Percentiles rank a stretch among this genome's conserved stretches.
phyloP scores from a whole-genome alignment of 2,329 filamentous ascomycete genomes.

The Xylaria digitata region DNA sequence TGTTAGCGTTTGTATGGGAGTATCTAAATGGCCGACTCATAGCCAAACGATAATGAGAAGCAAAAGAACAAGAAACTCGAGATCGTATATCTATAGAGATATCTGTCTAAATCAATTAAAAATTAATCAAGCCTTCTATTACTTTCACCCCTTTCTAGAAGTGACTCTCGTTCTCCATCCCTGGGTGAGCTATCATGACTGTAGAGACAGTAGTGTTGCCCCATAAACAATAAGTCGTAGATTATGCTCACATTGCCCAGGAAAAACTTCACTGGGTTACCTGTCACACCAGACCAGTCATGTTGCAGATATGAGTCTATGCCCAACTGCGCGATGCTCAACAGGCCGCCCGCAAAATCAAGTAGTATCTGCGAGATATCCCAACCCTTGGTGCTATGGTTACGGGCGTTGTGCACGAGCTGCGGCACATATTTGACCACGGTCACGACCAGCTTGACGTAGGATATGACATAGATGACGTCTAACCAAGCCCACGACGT shows the following conservation, averaged over 20 bases:
- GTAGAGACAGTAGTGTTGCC: constrained; percentile 90
- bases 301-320: constrained; percentile 86
- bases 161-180: constrained; percentile 51
- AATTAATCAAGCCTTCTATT: constrained; percentile 50
- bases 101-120: too few relatives aligned
- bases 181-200: constrained; percentile 47
- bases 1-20: background rate
- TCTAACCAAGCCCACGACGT: constrained; percentile 71
- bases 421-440: constrained; percentile 94
- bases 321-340: constrained; percentile 83
- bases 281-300: constrained; percentile 91
- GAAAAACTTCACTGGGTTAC: constrained; percentile 90
- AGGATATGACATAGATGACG: constrained; percentile 76
- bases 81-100: background rate
- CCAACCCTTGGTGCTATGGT: constrained; percentile 89
- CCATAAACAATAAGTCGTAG: constrained; percentile 87
- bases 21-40: background rate
- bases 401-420: constrained; percentile 82
- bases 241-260: constrained; percentile 86
- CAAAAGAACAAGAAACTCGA: too few relatives aligned
- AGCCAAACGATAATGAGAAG: background rate
- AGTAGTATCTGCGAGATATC: constrained; percentile 85
- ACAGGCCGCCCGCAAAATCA: constrained; percentile 82
- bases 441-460: constrained; percentile 89
- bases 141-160: constrained; percentile 51